These are phyloP conservation scores for Xylaria sp. DNA, from an alignment of 2,329 filamentous ascomycete genomes.

Conservation along the genomic window DNA sequence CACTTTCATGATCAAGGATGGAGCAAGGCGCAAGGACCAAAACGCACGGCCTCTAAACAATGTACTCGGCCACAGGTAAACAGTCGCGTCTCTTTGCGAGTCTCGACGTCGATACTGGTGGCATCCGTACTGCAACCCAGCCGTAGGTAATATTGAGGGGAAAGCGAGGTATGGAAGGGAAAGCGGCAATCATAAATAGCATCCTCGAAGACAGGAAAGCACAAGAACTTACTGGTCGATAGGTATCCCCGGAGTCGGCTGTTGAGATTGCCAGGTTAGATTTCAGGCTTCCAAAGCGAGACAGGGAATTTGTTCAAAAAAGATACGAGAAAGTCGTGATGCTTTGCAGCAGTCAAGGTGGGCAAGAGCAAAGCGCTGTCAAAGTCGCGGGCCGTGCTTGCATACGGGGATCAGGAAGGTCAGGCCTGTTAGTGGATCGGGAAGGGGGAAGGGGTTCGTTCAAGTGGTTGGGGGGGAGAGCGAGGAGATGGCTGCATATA, in stretches of 20 bases:
- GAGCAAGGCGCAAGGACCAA: neutral
- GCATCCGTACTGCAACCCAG: constrained; percentile 6
- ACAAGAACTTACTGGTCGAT: constrained; percentile 55
- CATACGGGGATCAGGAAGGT: constrained; percentile 46
- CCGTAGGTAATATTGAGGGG: neutral
- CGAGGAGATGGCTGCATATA: constrained; percentile 37
- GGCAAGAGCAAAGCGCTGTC: constrained; percentile 28
- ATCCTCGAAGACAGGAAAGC: constrained; percentile 1
- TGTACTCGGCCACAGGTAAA: constrained; percentile 1
- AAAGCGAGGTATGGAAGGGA: neutral
- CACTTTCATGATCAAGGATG: neutral
- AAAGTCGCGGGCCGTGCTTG: constrained; percentile 41
- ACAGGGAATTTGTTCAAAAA: constrained; percentile 31
- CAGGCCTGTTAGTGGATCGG: constrained; percentile 50
- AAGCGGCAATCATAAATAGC: neutral
- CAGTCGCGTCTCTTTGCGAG: constrained; percentile 5
- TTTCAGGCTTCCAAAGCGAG: constrained; percentile 29
- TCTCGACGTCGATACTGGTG: neutral
- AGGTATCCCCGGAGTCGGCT: constrained; percentile 67
- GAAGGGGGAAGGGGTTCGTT: constrained; percentile 50
- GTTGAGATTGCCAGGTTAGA: constrained; percentile 50
- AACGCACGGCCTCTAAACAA: constrained; percentile 1
- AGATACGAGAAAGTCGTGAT: constrained; percentile 12
- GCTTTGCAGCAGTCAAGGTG: constrained; percentile 8
- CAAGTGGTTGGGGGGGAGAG: constrained; percentile 49